phyloP scores from a whole-genome alignment of 768 basidiomycete genomes.

The Mrakia frigida region DNA sequence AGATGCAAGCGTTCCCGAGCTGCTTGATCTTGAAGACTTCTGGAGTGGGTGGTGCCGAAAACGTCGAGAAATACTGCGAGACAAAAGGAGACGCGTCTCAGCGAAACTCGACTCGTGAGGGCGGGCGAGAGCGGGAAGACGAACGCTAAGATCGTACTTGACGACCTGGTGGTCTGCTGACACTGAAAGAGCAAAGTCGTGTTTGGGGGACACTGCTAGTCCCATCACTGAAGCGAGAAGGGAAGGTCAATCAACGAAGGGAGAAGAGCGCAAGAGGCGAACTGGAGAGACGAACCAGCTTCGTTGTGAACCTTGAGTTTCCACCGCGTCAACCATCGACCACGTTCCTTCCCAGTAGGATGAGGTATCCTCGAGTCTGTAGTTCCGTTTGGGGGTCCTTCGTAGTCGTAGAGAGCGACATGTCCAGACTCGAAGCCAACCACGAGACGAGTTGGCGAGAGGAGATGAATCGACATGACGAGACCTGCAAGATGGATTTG shows the following conservation, averaged over 20 bases:
- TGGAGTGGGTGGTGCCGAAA: not conserved
- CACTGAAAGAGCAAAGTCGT: slow-evolving; percentile 35
- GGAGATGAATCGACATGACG: slow-evolving; percentile 81
- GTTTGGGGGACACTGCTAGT: slow-evolving; percentile 24
- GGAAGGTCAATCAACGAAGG: not conserved
- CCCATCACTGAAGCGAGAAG: slow-evolving; percentile 36
- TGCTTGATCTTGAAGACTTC: slow-evolving; percentile 54
- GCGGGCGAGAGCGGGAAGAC: not conserved
- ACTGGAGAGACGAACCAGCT: slow-evolving; percentile 42
- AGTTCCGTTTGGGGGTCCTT: slow-evolving; percentile 9
- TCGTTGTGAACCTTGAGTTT: slow-evolving; percentile 46
- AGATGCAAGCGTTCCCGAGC: slow-evolving; percentile 72
- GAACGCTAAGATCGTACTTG: slow-evolving; percentile 35
- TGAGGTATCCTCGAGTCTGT: slow-evolving; percentile 31
- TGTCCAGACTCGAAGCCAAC: slow-evolving; percentile 80
- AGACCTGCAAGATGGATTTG: slow-evolving; percentile 54
- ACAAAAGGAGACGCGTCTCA: too few relatives aligned
- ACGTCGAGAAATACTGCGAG: not conserved
- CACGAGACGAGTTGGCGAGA: slow-evolving; percentile 52
- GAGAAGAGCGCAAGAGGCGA: not conserved
- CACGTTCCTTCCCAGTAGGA: slow-evolving; percentile 30
- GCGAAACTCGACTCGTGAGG: not conserved
- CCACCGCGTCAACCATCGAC: slow-evolving; percentile 42
- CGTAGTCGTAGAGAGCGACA: slow-evolving; percentile 55
- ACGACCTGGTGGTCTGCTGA: slow-evolving; percentile 37